Evolutionary conservation across 345 rosid genomes (phyloP).

Genomic region (Jatropha curcas): DNA sequence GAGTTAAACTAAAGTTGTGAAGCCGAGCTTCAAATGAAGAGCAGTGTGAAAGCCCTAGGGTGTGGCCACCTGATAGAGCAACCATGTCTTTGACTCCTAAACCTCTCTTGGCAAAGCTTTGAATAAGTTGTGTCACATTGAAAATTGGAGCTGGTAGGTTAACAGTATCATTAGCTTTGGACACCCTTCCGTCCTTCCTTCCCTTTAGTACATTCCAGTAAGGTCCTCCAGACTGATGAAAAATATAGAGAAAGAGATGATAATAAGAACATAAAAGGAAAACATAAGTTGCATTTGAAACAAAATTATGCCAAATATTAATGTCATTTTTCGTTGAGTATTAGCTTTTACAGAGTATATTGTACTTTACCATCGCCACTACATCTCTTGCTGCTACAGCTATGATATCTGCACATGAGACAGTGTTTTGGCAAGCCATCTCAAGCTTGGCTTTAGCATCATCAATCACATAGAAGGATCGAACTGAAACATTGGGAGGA

Average conservation of each 20-base stretch:
- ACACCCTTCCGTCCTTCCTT: constrained; percentile 74
- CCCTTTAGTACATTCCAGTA: constrained; percentile 69
- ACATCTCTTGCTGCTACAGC: constrained; percentile 83
- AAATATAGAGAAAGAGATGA: neutral
- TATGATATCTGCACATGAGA: constrained; percentile 74
- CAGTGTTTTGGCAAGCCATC: constrained; percentile 55
- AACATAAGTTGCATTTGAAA: neutral
- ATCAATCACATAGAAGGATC: constrained; percentile 76
- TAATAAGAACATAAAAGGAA: neutral
- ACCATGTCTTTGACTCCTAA: constrained; percentile 74
- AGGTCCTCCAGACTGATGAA: constrained; percentile 69
- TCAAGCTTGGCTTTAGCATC: constrained; percentile 75
- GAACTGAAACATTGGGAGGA: constrained; percentile 71
- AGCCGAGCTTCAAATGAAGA: constrained; percentile 71
- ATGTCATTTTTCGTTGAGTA: neutral
- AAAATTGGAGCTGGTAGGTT: constrained; percentile 74
- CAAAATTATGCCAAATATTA: neutral
- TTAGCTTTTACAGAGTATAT: neutral
- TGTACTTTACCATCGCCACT: constrained; percentile 51
- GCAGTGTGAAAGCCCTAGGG: constrained; percentile 79
- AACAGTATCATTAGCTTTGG: constrained; percentile 59
- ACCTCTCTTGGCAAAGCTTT: constrained; percentile 66
- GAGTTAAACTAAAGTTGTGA: constrained; percentile 54
- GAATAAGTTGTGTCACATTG: constrained; percentile 63
- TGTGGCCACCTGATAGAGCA: constrained; percentile 78